Evolutionary conservation across 2,329 filamentous ascomycete genomes (phyloP), one percentile per base, ranked within the genome.

Genomic region (Scleromitrula shiraiana): DNA sequence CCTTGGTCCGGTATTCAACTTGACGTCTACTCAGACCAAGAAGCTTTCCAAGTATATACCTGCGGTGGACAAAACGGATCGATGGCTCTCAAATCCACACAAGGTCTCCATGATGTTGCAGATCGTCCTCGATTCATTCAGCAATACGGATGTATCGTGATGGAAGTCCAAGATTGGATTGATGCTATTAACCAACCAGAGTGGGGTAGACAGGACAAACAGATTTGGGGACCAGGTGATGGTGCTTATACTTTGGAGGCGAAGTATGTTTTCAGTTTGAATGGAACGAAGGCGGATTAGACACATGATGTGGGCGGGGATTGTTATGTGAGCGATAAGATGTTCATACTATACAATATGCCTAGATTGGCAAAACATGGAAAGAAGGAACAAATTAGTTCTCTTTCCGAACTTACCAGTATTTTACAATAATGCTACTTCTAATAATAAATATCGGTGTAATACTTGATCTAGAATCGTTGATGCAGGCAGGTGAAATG

Each of bases 101-200:
- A 89, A 65, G 85, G 85, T 14, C 68, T 84, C 4, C 66, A 71
- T 52, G 72, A 77, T 52, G 67, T 76, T 51, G 53, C 67, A 2
- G 67, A 69, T 26, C 77, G 81, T 57, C 76, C 79, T 3, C 72
- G 82, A 30, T 77, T 76, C 7, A 83, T 88, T 22, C 75, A 78
- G 48, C 65, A 90, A 70, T 88, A 89, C 62, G 89, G 88, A 26
- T 96, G 91, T 66, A 62, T 95, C 22, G 91, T 95, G 41, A 77
- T 96, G 66, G 91, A 96, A 70, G 87, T 93, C 10, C 80, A 96
- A 73, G 89, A 93, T 65, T 96, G 82, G 78, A 95, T 96, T 62
- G 90, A 95, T 64, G 89, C 76, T 22, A 93, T 97, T 69, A 96
- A 95, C 69, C 78, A 94, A 59, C 90, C 90, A 0, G 78, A 88